Conservation (phyloP, 305 asterid genomes). For the Petunia hybrid region DNA sequence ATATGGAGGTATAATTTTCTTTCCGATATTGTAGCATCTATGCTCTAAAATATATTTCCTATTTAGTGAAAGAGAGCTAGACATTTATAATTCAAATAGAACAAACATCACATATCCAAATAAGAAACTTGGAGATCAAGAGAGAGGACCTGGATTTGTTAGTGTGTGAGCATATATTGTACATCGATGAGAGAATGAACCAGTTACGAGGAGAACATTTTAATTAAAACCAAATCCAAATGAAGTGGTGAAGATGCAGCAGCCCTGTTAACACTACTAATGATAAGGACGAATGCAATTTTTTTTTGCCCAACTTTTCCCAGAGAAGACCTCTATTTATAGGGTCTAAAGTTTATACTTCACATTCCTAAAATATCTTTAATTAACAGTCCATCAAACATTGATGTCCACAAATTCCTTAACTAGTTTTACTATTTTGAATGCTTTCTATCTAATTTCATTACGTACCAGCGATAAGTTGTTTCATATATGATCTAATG, state of each 20-base stretch:
- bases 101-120: too few relatives aligned
- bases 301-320: background rate
- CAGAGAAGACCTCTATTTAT: background rate
- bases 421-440: too few relatives aligned
- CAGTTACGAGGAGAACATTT: background rate
- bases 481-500: too few relatives aligned
- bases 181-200: background rate
- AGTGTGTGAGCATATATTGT: background rate
- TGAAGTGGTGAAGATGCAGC: background rate
- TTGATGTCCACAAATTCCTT: background rate
- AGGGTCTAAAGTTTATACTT: background rate
- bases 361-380: too few relatives aligned
- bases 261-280: background rate
- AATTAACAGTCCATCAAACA: background rate
- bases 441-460: too few relatives aligned
- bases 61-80: too few relatives aligned
- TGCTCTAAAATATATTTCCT: too few relatives aligned
- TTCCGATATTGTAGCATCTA: too few relatives aligned
- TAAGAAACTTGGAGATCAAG: background rate
- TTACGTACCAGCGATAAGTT: too few relatives aligned
- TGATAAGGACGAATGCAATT: background rate
- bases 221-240: background rate
- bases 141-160: background rate
- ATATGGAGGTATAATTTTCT: too few relatives aligned
- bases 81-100: too few relatives aligned